Base-by-base conservation (phyloP, 116 monocot genomes). In the Phalaenopsis hybrid region DNA sequence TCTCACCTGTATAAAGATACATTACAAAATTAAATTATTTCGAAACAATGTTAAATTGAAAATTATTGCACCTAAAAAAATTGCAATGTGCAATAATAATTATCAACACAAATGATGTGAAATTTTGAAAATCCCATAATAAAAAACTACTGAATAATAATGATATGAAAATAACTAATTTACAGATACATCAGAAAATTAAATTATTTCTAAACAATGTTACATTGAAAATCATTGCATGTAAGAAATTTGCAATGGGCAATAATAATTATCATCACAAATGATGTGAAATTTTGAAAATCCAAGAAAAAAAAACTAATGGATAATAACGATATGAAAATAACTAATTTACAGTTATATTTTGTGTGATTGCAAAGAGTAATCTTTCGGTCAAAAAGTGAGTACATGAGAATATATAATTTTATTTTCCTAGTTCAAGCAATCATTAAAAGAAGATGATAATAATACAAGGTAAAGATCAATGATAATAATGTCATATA, bases 1-100 rank as follows among this genome's bases (percentile, higher is more conserved):
- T 73, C 85, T 88, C 52, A 87, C 81, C 99, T 99, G 89, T 20
- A 79, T 83, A 77, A 25, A 13, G 1, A 25, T 16, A 31, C 18
- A 52, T 15, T 3, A 31, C 46, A 46, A 75, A 44, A 46, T 63
- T 25, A 20, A 15, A 73, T 37, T 16, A 55, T 55, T 55, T 16
- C 4, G 15, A 55, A 55, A 55, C 55, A 55, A 73, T 16, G 73
- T 20, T n/a, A 75, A 7, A 46, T 65, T 21, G 25, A 65, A 65
- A 23, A 21, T 25, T 5, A 65, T 65, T 65, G 65, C 65, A 65
- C 5, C 0, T 23, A 23, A 46, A 75, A 1, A 75, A n/a, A n/a
- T 75, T 75, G 75, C 44, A 75, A 75, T 70, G 70, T 1, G 41
- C 28, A 9, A 70, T 41, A 34, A 75, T n/a, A 48, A 44, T 11